These are phyloP conservation scores for Rhynchosporium agropyri DNA, from an alignment of 2,329 filamentous ascomycete genomes.

Conservation along the genomic window DNA sequence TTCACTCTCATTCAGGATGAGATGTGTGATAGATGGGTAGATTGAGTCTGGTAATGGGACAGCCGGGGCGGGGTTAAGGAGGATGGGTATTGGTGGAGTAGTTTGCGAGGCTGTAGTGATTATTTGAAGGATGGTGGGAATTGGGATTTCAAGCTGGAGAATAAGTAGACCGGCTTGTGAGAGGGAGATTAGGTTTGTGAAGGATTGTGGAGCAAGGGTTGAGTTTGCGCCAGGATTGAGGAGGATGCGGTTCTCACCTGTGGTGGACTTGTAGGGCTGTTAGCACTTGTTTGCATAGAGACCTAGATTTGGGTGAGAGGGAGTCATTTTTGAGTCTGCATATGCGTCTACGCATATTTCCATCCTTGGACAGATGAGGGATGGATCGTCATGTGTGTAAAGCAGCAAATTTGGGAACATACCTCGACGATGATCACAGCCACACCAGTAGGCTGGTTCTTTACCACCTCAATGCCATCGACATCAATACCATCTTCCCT, in stretches of 20 bases:
- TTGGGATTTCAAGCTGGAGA: slow-evolving; percentile 78
- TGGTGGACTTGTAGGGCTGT: slow-evolving; percentile 34
- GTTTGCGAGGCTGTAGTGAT: slow-evolving; percentile 43
- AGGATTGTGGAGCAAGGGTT: slow-evolving; percentile 46
- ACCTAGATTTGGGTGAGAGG: neutral
- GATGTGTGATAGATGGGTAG: slow-evolving; percentile 70
- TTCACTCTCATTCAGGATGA: slow-evolving; percentile 91
- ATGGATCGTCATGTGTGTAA: neutral
- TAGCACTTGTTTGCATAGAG: neutral
- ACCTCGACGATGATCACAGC: slow-evolving; percentile 78
- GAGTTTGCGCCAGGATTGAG: slow-evolving; percentile 72
- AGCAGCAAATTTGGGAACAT: slow-evolving; percentile 43
- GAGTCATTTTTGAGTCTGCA: neutral
- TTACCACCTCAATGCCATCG: slow-evolving; percentile 51
- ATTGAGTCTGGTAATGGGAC: slow-evolving; percentile 65
- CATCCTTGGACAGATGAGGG: too few species aligned
- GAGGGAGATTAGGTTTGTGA: slow-evolving; percentile 43
- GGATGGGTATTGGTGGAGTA: slow-evolving; percentile 44
- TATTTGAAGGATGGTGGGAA: slow-evolving; percentile 65
- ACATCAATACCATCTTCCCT: slow-evolving; percentile 64
- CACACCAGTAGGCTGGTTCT: slow-evolving; percentile 62
- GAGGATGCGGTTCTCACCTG: slow-evolving; percentile 77
- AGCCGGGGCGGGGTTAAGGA: slow-evolving; percentile 87
- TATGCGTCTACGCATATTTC: too few species aligned
- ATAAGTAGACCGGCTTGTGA: slow-evolving; percentile 64